Conservation (phyloP, 2,329 filamentous ascomycete genomes). For the Botrytis hyacinthi region DNA sequence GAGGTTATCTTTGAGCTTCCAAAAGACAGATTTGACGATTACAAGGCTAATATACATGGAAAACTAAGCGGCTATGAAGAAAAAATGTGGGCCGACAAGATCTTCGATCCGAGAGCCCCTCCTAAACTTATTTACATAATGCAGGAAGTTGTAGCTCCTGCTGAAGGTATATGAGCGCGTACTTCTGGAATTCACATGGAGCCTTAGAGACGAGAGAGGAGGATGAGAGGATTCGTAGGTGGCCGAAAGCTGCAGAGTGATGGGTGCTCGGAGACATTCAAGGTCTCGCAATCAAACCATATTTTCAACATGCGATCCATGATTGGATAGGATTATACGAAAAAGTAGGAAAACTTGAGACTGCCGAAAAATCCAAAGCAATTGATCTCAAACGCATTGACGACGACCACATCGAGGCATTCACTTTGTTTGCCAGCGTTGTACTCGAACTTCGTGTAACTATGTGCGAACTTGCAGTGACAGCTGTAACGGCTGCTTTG, state of each 20-base stretch:
- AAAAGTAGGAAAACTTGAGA: too few relatives aligned
- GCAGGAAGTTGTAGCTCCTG: background rate
- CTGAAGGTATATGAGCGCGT: background rate
- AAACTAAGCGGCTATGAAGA: background rate
- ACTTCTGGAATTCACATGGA: background rate
- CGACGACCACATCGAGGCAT: too few relatives aligned
- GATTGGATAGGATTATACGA: background rate
- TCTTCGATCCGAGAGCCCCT: background rate
- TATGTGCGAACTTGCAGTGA: background rate
- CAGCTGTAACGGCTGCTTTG: too few relatives aligned
- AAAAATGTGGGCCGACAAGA: fast-evolving
- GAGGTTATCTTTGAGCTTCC: background rate
- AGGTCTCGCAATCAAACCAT: background rate
- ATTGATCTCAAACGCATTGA: too few relatives aligned
- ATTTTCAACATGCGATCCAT: background rate
- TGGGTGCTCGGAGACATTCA: background rate
- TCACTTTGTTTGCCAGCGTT: background rate
- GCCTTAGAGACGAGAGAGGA: background rate
- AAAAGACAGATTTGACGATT: background rate
- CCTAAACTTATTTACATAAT: background rate
- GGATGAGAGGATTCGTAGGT: background rate
- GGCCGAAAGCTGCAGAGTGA: background rate
- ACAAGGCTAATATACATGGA: background rate
- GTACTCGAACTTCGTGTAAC: background rate
- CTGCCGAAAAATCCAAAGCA: background rate